Evolutionary conservation across 2,329 filamentous ascomycete species (phyloP), one percentile per base, ranked within the genome.

Genomic region (Rutstroemia sp.): DNA sequence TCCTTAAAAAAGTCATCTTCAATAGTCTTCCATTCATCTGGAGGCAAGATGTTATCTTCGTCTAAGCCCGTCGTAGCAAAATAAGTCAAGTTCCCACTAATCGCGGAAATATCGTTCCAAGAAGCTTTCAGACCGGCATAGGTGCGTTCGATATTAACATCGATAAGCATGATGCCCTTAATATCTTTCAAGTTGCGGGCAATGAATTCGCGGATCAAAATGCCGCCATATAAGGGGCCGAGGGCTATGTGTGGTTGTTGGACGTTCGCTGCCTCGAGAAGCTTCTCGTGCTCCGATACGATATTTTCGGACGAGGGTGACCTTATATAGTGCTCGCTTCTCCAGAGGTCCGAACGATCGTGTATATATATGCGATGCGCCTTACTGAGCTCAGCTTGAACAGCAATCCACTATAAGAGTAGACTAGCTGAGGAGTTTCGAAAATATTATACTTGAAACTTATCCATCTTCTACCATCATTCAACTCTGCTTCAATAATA

Each of bases 141-240:
- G 8, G 53, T 58, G n/a, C 17, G 17, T 23, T 59, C 59, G 8
- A 59, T 48, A 53, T 63, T 62, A 2, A 56, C 57, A 36, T 65
- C 63, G 3, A 64, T 58, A 30, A 65, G 60, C 16, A 65, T 63
- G 42, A 58, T 12, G 3, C 62, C 63, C 4, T 48, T 57, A 12
- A 65, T 47, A 19, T 62, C 45, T 12, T 52, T 23, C 9, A 27
- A 10, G 8, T 19, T 38, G 2, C 51, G 45, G 3, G 17, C 36
- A 4, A 64, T 39, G 40, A 64, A 64, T 49, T 64, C 57, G 0
- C 53, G 55, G 8, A 14, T 40, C 5, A 61, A 47, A 9, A 63
- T 49, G 0, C 60, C 61, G 10, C 58, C 60, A 58, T 56, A 61
- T 0, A 61, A 65, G 42, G 64, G 62, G 25, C 34, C 56, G 12